Evolutionary conservation across 2,329 filamentous ascomycete species (phyloP).

Genomic region (Ophiostoma perfectum): DNA sequence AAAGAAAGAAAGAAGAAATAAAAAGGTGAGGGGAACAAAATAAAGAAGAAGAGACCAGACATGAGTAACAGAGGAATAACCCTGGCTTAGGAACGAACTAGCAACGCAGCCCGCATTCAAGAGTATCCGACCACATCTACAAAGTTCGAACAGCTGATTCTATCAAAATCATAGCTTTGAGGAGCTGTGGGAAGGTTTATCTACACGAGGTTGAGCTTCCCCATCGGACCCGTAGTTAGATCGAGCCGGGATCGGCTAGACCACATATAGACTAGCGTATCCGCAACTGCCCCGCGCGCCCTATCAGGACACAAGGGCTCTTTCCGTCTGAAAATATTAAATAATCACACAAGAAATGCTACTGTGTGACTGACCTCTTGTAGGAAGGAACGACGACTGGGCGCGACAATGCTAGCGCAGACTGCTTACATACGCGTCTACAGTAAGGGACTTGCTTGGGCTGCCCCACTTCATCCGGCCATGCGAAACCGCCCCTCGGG

Average conservation of each 20-base stretch:
- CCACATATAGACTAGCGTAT: background rate
- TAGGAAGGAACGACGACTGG: background rate
- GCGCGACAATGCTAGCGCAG: background rate
- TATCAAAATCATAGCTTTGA: background rate
- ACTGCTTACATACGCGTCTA: background rate
- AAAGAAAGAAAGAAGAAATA: no score
- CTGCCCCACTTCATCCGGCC: slow-evolving; percentile 16
- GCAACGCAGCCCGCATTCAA: background rate
- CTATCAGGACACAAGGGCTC: background rate
- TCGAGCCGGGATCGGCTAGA: background rate
- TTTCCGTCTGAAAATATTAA: no score
- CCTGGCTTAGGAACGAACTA: no score
- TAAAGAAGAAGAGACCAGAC: background rate
- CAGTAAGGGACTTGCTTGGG: no score
- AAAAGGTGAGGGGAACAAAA: background rate
- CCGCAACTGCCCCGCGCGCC: background rate
- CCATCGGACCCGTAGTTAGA: background rate
- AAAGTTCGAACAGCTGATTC: background rate
- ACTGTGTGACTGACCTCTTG: no score
- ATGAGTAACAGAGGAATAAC: background rate
- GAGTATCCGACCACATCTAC: background rate
- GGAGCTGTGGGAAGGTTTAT: background rate
- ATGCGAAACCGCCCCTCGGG: slow-evolving; percentile 18
- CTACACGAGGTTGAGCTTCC: background rate
- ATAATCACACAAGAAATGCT: no score